These are phyloP conservation scores for Phytophthora fragariae DNA, from an alignment of 352 stramenopile species.

Conservation along the genomic window DNA sequence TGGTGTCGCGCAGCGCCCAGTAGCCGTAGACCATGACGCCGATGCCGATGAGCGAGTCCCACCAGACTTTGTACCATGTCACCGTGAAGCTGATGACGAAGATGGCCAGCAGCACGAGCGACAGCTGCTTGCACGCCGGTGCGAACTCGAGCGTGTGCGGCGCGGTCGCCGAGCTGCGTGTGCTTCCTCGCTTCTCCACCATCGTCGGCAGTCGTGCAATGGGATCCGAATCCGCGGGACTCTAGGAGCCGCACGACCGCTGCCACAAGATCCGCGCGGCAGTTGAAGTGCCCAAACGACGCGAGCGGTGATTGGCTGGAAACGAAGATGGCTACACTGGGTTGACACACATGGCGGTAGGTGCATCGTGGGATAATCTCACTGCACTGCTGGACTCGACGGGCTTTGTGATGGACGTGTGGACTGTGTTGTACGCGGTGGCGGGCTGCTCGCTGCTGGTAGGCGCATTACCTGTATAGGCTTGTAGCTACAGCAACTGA, in stretches of 20 bases:
- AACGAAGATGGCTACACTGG: slow-evolving; percentile 25
- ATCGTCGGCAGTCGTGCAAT: slow-evolving; percentile 23
- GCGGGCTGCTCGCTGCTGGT: slow-evolving; percentile 31
- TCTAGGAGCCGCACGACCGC: slow-evolving; percentile 16
- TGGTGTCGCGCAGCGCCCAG: slow-evolving; percentile 60
- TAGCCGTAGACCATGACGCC: slow-evolving; percentile 58
- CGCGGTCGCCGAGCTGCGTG: slow-evolving; percentile 1
- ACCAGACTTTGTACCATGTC: slow-evolving; percentile 87
- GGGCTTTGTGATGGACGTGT: slow-evolving; percentile 21
- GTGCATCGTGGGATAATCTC: not conserved
- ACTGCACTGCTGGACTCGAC: not conserved
- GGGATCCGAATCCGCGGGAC: not conserved
- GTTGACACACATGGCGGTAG: not conserved
- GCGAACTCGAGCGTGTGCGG: slow-evolving; percentile 77
- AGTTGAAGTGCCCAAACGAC: slow-evolving; percentile 29
- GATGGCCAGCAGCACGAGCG: slow-evolving; percentile 55
- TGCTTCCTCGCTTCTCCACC: slow-evolving; percentile 30
- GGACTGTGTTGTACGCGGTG: slow-evolving; percentile 24
- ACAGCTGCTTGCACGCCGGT: slow-evolving; percentile 65
- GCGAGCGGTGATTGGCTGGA: slow-evolving; percentile 18
- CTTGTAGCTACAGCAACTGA: not conserved
- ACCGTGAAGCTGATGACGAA: slow-evolving; percentile 72
- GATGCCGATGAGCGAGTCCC: slow-evolving; percentile 75
- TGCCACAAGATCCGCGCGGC: slow-evolving; percentile 32
- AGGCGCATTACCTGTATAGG: not conserved